Percentiles rank a stretch among this genome's conserved stretches.
Conservation (phyloP, 2,329 filamentous ascomycete genomes). For the Scorias spongiosa region DNA sequence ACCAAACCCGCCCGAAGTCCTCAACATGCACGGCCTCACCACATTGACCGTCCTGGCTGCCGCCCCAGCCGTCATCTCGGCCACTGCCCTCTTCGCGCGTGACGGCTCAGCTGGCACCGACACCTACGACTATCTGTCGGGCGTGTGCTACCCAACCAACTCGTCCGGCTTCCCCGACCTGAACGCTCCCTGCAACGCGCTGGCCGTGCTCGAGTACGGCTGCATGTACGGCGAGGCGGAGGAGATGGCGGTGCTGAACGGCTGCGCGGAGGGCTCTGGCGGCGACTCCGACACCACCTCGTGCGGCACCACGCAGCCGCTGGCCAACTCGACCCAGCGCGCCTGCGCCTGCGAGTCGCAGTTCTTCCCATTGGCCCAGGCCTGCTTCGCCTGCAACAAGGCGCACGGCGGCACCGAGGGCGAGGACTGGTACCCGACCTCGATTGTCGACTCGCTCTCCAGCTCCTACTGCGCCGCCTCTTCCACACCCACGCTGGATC, state of each 20-base stretch:
- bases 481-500: constrained; percentile 10
- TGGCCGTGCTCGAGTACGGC: constrained; percentile 9
- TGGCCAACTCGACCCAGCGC: neutral
- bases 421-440: constrained; percentile 2
- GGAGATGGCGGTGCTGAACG: neutral
- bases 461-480: constrained; percentile 14
- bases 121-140: constrained; percentile 7
- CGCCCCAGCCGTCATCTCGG: neutral
- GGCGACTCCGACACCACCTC: constrained; percentile 4
- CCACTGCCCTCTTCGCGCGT: neutral
- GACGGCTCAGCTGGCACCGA: constrained; percentile 1
- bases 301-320: neutral
- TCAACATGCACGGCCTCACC: neutral
- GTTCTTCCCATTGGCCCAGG: constrained; percentile 6
- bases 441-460: constrained; percentile 4
- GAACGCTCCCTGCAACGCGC: constrained; percentile 13
- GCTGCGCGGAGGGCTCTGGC: constrained; percentile 6
- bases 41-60: neutral
- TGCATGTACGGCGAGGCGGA: constrained; percentile 4
- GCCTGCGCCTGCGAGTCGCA: constrained; percentile 15
- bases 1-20: no score
- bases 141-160: constrained; percentile 12
- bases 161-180: constrained; percentile 8
- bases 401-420: constrained; percentile 11
- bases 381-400: neutral